Conservation (phyloP, 2,329 filamentous ascomycete species). For the Pseudonectria buxi region DNA sequence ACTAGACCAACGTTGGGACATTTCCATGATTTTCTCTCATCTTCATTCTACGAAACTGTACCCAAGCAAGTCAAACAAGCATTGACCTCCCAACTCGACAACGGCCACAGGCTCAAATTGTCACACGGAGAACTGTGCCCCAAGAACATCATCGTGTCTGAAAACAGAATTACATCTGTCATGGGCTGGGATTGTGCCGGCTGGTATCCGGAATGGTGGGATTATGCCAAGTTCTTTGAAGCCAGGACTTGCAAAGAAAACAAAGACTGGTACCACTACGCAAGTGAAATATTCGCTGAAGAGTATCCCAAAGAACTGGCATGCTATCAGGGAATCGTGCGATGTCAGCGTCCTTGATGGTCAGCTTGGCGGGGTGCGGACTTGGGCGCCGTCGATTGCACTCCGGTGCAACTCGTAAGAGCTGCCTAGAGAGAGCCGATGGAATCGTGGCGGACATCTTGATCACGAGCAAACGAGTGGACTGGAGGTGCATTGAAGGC, state of each 20-base stretch:
- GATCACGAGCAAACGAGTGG: too few species aligned
- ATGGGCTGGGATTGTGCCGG: slow-evolving; percentile 27
- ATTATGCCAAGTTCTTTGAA: slow-evolving; percentile 30
- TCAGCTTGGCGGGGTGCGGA: too few species aligned
- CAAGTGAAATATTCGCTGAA: slow-evolving; percentile 20
- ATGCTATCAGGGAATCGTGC: slow-evolving; percentile 24
- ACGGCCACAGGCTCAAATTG: slow-evolving; percentile 12
- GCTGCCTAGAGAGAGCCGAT: too few species aligned
- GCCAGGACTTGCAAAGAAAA: slow-evolving; percentile 19
- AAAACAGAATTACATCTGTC: slow-evolving; percentile 18
- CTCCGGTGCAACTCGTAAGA: too few species aligned
- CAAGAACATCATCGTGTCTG: slow-evolving; percentile 23
- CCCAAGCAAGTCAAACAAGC: slow-evolving; percentile 16
- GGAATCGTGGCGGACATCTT: too few species aligned
- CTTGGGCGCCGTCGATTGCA: too few species aligned
- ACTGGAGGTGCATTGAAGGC: too few species aligned
- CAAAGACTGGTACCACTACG: slow-evolving; percentile 27
- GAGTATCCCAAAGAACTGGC: slow-evolving; percentile 20
- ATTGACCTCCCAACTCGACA: slow-evolving; percentile 13
- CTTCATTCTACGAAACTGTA: slow-evolving; percentile 20
- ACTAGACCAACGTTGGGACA: slow-evolving; percentile 6
- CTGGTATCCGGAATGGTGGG: slow-evolving; percentile 29
- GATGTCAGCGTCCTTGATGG: slow-evolving; percentile 20
- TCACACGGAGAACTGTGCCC: slow-evolving; percentile 22
- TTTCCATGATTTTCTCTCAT: slow-evolving; percentile 21